A percentile compares a stretch with the other conserved stretches of the same genome.
phyloP scores from a whole-genome alignment of 192 early-diverging fungal genomes.

The Phycomyces blakesleeanus region DNA sequence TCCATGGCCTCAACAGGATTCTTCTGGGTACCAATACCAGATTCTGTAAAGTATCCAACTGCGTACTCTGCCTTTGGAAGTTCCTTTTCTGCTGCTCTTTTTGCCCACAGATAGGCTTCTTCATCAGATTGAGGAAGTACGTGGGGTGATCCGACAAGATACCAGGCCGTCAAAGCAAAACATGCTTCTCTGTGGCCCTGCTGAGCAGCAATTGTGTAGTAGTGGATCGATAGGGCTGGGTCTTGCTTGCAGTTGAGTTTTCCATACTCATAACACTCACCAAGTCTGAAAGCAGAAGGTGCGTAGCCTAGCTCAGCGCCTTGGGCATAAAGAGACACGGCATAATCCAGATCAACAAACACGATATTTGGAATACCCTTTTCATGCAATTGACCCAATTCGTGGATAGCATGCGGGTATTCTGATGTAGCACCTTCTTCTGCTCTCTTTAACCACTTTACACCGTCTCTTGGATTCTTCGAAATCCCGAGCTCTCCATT shows the following conservation, averaged over 20 bases:
- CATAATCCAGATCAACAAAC: conserved; percentile 61
- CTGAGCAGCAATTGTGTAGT: conserved; percentile 60
- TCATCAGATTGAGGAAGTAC: conserved; percentile 57
- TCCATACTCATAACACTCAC: conserved; percentile 64
- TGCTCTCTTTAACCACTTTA: conserved; percentile 59
- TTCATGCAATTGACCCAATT: conserved; percentile 57
- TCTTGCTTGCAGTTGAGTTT: conserved; percentile 53
- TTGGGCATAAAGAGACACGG: conserved; percentile 56
- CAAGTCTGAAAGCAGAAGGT: conserved; percentile 56
- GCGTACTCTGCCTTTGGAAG: conserved; percentile 62
- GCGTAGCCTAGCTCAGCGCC: conserved; percentile 64
- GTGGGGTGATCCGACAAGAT: conserved; percentile 55
- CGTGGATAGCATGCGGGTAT: conserved; percentile 58
- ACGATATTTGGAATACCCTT: conserved; percentile 55
- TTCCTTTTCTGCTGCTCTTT: conserved; percentile 53
- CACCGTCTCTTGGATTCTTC: conserved; percentile 54
- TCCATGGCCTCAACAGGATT: conserved; percentile 51
- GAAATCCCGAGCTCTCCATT: conserved; percentile 57
- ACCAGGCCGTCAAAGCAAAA: conserved; percentile 64
- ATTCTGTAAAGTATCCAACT: conserved; percentile 63
- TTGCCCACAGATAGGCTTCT: conserved; percentile 61
- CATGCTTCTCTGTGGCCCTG: conserved; percentile 60
- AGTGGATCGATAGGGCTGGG: conserved; percentile 52
- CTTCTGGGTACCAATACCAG: conserved; percentile 55
- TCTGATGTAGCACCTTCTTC: conserved; percentile 54